Conservation (phyloP, 192 early-diverging fungal species). For the Podochytrium sp. region DNA sequence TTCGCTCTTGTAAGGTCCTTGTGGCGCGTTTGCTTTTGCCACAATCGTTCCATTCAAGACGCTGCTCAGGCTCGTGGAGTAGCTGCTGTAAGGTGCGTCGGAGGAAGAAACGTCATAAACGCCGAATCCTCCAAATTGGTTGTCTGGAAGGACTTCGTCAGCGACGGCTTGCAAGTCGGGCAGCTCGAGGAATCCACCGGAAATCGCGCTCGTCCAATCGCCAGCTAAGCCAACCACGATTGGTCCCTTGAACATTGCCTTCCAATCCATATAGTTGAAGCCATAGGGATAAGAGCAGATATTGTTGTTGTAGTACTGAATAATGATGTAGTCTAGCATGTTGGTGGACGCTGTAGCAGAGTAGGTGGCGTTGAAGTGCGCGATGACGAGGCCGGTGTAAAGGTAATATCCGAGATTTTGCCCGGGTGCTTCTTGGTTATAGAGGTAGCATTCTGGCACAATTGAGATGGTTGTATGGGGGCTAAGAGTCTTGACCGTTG, state of each 20-base stretch:
- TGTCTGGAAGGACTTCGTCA: background rate
- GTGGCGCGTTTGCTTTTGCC: background rate
- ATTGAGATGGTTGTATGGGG: background rate
- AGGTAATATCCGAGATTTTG: background rate
- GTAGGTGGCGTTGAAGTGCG: too few relatives aligned
- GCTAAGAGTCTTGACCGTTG: background rate
- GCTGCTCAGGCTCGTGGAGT: background rate
- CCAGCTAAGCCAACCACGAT: slow-evolving; percentile 9
- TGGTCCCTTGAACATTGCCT: background rate
- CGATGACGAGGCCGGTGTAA: slow-evolving; percentile 11
- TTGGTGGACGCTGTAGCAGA: background rate
- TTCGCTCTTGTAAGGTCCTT: too few relatives aligned
- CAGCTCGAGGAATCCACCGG: slow-evolving; percentile 7
- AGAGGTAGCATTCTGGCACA: slow-evolving; percentile 18
- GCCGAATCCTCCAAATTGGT: background rate
- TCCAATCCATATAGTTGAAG: slow-evolving; percentile 17
- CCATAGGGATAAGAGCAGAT: slow-evolving; percentile 15
- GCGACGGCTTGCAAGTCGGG: slow-evolving; percentile 3
- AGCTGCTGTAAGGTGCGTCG: background rate
- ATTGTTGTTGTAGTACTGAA: slow-evolving; percentile 34
- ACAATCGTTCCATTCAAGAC: background rate
- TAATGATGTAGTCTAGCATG: slow-evolving; percentile 11
- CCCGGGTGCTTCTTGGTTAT: background rate
- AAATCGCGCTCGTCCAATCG: slow-evolving; percentile 2
- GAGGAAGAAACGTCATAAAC: slow-evolving; percentile 14